Percentiles rank a stretch among this genome's conserved stretches.
Conservation (phyloP, 192 early-diverging fungal genomes). For the Coemansia sp. region DNA sequence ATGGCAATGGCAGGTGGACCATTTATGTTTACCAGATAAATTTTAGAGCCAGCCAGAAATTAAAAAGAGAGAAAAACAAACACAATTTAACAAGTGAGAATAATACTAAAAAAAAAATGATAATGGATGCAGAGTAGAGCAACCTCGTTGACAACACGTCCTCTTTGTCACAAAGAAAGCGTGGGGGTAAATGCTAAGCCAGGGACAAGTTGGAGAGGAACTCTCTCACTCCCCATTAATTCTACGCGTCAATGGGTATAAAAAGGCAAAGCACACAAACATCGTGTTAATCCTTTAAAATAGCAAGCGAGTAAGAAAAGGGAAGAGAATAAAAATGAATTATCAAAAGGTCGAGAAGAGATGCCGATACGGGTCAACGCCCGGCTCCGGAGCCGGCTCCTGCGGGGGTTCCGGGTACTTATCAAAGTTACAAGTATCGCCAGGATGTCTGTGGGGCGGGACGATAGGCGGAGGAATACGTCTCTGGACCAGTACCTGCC, state of each 20-base stretch:
- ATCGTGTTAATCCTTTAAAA: background rate
- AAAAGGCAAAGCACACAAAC: background rate
- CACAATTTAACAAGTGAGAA: background rate
- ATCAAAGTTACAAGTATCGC: conserved; percentile 98
- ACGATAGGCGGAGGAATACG: conserved; percentile 86
- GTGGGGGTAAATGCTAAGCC: background rate
- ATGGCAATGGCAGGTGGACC: conserved; percentile 36
- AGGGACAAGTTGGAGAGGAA: background rate
- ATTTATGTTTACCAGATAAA: conserved; percentile 10
- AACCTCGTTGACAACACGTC: background rate
- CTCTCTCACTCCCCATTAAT: background rate
- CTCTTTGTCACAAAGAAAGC: background rate
- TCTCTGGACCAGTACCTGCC: conserved; percentile 80
- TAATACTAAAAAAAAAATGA: background rate
- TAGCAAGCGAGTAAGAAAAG: conserved; percentile 9
- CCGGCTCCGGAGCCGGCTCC: conserved; percentile 59
- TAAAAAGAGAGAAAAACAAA: background rate
- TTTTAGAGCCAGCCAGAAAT: conserved; percentile 2
- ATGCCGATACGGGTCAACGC: conserved; percentile 77
- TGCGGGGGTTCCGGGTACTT: conserved; percentile 85
- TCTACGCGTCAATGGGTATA: background rate
- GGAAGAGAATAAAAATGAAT: background rate
- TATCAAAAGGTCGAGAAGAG: conserved; percentile 77
- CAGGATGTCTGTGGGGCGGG: conserved; percentile 82
- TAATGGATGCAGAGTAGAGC: background rate